Base-by-base conservation (phyloP, 192 early-diverging fungal genomes). In the Podila horticola region DNA sequence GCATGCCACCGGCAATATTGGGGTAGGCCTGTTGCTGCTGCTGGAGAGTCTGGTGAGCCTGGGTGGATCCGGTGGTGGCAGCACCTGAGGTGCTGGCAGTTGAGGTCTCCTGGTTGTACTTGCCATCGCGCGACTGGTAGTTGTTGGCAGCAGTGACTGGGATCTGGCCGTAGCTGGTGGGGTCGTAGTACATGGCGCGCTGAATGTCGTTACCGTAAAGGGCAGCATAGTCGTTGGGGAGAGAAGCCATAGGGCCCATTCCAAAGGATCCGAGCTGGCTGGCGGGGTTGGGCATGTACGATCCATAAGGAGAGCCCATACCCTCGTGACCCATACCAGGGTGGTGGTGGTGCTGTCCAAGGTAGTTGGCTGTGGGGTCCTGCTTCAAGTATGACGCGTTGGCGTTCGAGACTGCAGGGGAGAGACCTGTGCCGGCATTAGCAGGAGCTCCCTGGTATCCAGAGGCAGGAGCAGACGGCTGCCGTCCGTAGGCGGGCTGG, bases 171-270 rank as follows among this genome's bases (percentile, higher is more conserved):
- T 88, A 91, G 66, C 85, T 86, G 28, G 88, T 62, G 10, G 90
- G 88, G 64, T 84, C 84, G 86, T 70, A 89, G 79, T 73, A 88
- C 88, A 89, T 86, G 71, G 87, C 87, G 33, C 92, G 88, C 79
- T 91, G 91, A 10, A 90, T 84, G 26, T 93, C 92, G 63, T 85
- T 86, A 29, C 88, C 90, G 70, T 91, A 91, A 19, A 91, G 71
- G 12, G 86, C 88, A 36, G 84, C 88, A 34, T 85, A 86, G 64
- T 90, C 86, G 36, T 86, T 87, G 38, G 86, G 88, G 19, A 86
- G 72, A 15, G 76, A 75, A n/a, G 74, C 84, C 73, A 89, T 88
- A 10, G 87, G 89, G 28, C 70, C 84, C 77, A 90, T 88, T 22
- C 86, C 85, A 67, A 89, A 89, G 24, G 84, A 79, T 26, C 86